Percentiles rank a stretch among this genome's conserved stretches.
These are phyloP conservation scores for Phytopythium helicoides DNA, from an alignment of 352 stramenopile genomes.

Conservation along the genomic window DNA sequence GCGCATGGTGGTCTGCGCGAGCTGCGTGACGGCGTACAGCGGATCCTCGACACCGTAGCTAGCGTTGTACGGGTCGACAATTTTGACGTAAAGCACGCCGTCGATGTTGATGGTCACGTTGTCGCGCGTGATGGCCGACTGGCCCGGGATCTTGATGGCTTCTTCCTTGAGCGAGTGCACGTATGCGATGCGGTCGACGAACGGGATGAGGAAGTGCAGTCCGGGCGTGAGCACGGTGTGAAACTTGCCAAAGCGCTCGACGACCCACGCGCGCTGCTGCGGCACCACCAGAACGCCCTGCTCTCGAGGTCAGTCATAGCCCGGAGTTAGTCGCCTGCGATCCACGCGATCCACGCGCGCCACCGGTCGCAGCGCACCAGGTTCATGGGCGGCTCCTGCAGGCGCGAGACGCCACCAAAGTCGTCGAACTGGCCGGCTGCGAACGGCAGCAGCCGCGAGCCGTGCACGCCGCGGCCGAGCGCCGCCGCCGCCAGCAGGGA, in stretches of 20 bases:
- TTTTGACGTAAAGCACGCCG: conserved; percentile 91
- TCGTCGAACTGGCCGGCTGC: conserved; percentile 40
- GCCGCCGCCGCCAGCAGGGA: background rate
- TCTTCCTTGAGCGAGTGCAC: conserved; percentile 92
- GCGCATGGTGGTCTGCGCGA: conserved; percentile 91
- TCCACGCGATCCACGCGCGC: no score
- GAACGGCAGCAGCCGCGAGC: conserved; percentile 18
- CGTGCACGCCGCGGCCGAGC: conserved; percentile 17
- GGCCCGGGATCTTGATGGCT: conserved; percentile 88
- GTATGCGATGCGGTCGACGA: conserved; percentile 90
- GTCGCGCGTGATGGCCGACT: conserved; percentile 90
- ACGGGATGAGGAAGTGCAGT: conserved; percentile 88
- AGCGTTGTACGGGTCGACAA: conserved; percentile 87
- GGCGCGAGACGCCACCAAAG: conserved; percentile 24
- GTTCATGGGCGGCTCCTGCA: conserved; percentile 52
- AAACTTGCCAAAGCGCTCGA: conserved; percentile 92
- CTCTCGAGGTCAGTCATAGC: conserved; percentile 1
- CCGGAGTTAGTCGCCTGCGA: background rate
- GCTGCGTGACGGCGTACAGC: conserved; percentile 88
- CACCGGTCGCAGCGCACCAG: conserved; percentile 39
- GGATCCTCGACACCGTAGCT: conserved; percentile 88
- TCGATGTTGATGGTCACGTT: conserved; percentile 93
- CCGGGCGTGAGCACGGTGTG: conserved; percentile 82
- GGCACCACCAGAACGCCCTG: conserved; percentile 85
- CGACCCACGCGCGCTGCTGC: conserved; percentile 88